Evolutionary conservation across 352 stramenopile genomes (phyloP).

Genomic region (Pythium aquatile): DNA sequence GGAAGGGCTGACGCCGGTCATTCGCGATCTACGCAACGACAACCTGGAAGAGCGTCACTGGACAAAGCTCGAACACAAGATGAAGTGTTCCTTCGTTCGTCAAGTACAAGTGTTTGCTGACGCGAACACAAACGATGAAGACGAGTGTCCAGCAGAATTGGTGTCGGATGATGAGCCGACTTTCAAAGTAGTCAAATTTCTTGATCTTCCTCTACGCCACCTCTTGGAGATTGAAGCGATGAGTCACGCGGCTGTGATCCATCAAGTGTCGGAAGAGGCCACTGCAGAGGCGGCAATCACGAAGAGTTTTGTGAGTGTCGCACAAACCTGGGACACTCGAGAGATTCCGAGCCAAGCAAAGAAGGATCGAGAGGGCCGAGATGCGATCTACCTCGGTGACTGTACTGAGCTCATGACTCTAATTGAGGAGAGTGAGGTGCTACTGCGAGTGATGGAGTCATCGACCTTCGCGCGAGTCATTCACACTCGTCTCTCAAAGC

Average conservation of each 20-base stretch:
- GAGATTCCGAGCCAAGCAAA: conserved; percentile 43
- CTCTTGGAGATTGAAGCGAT: conserved; percentile 50
- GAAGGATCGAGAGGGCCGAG: conserved; percentile 64
- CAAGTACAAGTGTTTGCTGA: not conserved
- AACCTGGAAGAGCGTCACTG: conserved; percentile 62
- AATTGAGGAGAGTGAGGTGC: conserved; percentile 70
- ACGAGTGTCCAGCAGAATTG: not conserved
- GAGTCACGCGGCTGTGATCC: conserved; percentile 38
- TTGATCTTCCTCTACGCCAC: conserved; percentile 50
- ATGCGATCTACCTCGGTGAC: conserved; percentile 53
- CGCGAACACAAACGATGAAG: not conserved
- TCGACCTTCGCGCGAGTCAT: conserved; percentile 67
- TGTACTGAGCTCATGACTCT: conserved; percentile 52
- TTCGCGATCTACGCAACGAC: conserved; percentile 63
- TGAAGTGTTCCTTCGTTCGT: conserved; percentile 42
- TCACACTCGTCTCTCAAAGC: conserved; percentile 41
- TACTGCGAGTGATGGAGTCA: conserved; percentile 68
- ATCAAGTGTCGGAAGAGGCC: conserved; percentile 71
- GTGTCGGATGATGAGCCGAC: not conserved
- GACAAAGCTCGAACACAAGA: conserved; percentile 71
- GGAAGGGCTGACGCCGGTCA: conserved; percentile 44
- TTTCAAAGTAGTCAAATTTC: conserved; percentile 21
- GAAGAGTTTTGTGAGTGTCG: conserved; percentile 55
- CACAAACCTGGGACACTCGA: conserved; percentile 55
- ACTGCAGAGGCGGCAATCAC: conserved; percentile 59